Conservation (phyloP, 1,284 basidiomycete genomes). For the Trichosporon coremiiforme region DNA sequence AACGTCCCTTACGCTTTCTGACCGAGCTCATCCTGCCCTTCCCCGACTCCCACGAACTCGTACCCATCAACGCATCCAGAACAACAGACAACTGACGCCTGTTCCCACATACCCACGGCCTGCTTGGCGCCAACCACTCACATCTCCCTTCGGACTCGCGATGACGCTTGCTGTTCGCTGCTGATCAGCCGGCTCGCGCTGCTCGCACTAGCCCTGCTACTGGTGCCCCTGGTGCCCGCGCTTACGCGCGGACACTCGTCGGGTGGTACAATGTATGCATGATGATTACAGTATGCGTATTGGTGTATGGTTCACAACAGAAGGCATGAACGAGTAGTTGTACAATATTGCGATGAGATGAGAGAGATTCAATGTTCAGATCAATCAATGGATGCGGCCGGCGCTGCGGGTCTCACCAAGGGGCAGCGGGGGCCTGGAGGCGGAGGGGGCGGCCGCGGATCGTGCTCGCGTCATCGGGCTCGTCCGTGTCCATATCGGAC, state of each 20-base stretch:
- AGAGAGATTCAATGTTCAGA: neutral
- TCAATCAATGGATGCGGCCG: neutral
- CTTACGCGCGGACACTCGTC: no score
- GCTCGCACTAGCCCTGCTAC: no score
- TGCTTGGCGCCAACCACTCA: no score
- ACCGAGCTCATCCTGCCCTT: no score
- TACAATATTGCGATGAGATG: constrained; percentile 7
- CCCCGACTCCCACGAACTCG: neutral
- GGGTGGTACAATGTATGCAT: constrained; percentile 6
- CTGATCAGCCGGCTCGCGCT: no score
- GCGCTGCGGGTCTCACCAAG: constrained; percentile 22
- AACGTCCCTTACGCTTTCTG: no score
- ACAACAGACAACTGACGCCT: neutral
- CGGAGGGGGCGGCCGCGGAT: constrained; percentile 22
- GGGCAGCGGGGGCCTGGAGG: constrained; percentile 22
- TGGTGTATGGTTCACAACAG: constrained; percentile 18
- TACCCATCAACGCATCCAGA: no score
- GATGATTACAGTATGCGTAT: constrained; percentile 20
- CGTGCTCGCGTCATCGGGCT: constrained; percentile 24
- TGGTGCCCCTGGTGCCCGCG: no score
- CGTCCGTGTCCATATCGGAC: constrained; percentile 33
- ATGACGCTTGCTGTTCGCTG: no score
- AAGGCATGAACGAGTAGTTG: constrained; percentile 10
- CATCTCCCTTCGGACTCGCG: no score
- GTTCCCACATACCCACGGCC: neutral